Base-by-base conservation (phyloP, 2,329 filamentous ascomycete genomes). In the Colletotrichum phormii region DNA sequence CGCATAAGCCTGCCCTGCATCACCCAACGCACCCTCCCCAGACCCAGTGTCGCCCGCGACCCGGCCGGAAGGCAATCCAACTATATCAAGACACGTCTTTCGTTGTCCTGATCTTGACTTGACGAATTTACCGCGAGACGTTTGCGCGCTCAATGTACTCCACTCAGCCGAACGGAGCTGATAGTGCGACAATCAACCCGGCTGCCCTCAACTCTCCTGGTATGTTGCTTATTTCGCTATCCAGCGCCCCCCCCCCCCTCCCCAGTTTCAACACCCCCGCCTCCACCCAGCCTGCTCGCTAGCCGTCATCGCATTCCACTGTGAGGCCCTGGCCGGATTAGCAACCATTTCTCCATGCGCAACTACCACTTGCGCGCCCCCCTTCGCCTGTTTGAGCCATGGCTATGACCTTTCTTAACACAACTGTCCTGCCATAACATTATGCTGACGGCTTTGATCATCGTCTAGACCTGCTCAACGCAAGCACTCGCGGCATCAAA, bases 161-260 rank as follows among this genome's bases (percentile, higher is more conserved):
- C 82, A 86, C 88, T 83, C 88, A 90, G 84, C 89, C 91, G 83
- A 92, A 92, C 87, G 90, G 91, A 84, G 93, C 93, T 89, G 93
- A 94, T 82, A 93, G 93, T 87, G 94, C 93, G 82, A 97, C 95
- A 81, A 97, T 97, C 88, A 94, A 97, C 88, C 95, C 95, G 82
- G 94, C 94, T 80, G 94, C 93, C 76, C 89, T 97, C 86, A 95
- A 93, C 86, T 92, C 92, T 82, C 86, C 91, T 87, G 91, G 93
- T 96, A 91, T 83, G 86, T 88, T 64, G 60, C 76, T 77, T 74
- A n/a, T 62, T 77, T 77, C 77, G 75, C 76, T 77, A 69, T 75
- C 76, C 55, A 71, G n/a, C 9, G 33, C 53, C 62, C 59, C 66
- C 62, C 57, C 53, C 62, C 59, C 66, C 62, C 57, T 42, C 71